phyloP scores from a whole-genome alignment of 1,284 basidiomycete genomes.

The Rhodotorula sp. region DNA sequence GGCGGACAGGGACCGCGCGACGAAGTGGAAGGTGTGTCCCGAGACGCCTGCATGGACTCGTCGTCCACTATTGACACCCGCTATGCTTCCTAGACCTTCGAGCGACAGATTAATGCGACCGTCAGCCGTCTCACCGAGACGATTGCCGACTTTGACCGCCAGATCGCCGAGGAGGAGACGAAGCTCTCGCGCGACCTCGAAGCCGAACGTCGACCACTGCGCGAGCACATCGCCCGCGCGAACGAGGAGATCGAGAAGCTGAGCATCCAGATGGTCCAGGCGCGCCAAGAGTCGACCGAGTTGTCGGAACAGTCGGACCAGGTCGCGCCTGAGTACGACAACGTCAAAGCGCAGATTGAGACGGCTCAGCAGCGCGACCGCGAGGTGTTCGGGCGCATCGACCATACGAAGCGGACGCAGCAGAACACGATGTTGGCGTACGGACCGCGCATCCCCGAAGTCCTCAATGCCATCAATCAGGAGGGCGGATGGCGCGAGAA shows the following conservation, averaged over 20 bases:
- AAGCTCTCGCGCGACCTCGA: constrained; percentile 60
- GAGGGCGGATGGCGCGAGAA: constrained; percentile 63
- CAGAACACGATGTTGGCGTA: constrained; percentile 59
- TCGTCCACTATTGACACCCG: background rate
- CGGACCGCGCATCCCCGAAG: constrained; percentile 46
- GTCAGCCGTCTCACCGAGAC: constrained; percentile 49
- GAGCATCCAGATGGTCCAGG: background rate
- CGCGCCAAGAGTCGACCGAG: constrained; percentile 4
- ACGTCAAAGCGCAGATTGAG: constrained; percentile 3
- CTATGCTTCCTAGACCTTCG: constrained; percentile 4
- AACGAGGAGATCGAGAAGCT: constrained; percentile 18
- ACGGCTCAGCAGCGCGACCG: background rate
- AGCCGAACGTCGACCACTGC: constrained; percentile 47
- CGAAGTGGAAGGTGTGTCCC: constrained; percentile 55
- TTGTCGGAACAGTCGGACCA: background rate
- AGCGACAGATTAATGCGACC: constrained; percentile 19
- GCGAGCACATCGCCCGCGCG: constrained; percentile 32
- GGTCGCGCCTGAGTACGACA: background rate
- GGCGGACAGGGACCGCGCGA: constrained; percentile 55
- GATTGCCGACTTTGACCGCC: constrained; percentile 57
- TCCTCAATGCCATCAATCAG: constrained; percentile 61
- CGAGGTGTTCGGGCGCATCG: background rate
- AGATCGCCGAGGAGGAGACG: constrained; percentile 61
- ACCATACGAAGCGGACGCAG: constrained; percentile 44
- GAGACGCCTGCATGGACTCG: background rate